phyloP scores from a whole-genome alignment of 2,329 filamentous ascomycete species.

The Diaporthe vexans region DNA sequence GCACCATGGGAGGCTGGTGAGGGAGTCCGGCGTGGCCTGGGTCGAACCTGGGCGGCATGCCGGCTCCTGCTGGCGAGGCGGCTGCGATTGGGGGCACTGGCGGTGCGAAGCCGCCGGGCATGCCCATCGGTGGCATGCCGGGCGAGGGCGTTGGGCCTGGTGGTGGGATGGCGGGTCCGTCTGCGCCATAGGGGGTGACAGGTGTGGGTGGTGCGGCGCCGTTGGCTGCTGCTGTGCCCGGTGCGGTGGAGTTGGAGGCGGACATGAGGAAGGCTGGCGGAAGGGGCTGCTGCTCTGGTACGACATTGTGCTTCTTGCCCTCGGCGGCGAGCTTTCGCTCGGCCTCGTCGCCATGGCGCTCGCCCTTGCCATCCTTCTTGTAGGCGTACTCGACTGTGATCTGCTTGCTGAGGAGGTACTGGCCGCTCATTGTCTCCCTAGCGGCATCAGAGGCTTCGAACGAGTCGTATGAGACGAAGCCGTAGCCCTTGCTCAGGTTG shows the following conservation, averaged over 20 bases:
- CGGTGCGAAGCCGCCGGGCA: slow-evolving; percentile 55
- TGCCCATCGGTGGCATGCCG: slow-evolving; percentile 47
- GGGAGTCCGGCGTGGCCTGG: slow-evolving; percentile 24
- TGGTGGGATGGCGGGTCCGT: slow-evolving; percentile 39
- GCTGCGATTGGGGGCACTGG: slow-evolving; percentile 49
- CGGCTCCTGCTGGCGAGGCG: slow-evolving; percentile 42
- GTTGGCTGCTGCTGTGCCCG: slow-evolving; percentile 34
- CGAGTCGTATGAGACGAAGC: slow-evolving; percentile 92
- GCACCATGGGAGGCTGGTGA: slow-evolving; percentile 39
- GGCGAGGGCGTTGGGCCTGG: slow-evolving; percentile 42
- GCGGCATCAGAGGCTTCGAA: slow-evolving; percentile 96
- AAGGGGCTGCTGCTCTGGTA: slow-evolving; percentile 82
- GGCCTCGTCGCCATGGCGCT: slow-evolving; percentile 93
- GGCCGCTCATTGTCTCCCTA: slow-evolving; percentile 92
- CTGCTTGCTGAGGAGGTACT: slow-evolving; percentile 97
- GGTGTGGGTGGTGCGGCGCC: slow-evolving; percentile 45
- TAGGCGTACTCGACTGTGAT: slow-evolving; percentile 98
- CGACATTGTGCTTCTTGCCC: slow-evolving; percentile 94
- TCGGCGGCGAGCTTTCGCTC: slow-evolving; percentile 92
- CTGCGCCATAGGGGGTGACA: slow-evolving; percentile 42
- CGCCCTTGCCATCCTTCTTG: slow-evolving; percentile 99
- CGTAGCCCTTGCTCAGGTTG: slow-evolving; percentile 93
- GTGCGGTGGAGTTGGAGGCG: slow-evolving; percentile 47
- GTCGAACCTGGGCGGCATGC: slow-evolving; percentile 42
- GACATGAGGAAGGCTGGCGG: slow-evolving; percentile 78